phyloP scores from a whole-genome alignment of 2,329 filamentous ascomycete genomes.

The Lecanosticta acicola region DNA sequence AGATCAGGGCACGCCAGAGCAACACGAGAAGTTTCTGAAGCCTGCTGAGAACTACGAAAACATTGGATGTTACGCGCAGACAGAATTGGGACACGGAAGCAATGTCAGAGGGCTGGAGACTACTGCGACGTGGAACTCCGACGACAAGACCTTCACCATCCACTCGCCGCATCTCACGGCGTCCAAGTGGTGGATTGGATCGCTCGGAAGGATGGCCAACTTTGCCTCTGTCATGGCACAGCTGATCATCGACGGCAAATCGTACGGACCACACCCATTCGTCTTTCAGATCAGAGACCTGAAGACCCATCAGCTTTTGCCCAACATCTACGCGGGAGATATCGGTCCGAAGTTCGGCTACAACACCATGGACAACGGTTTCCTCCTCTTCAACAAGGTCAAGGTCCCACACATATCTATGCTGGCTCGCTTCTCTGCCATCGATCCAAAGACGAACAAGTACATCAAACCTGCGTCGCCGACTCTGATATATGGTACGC shows the following conservation, averaged over 20 bases:
- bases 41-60: conserved; percentile 63
- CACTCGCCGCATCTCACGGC: conserved; percentile 69
- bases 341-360: conserved; percentile 77
- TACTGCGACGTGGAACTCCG: conserved; percentile 65
- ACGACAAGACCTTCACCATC: conserved; percentile 68
- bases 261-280: conserved; percentile 70
- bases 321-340: conserved; percentile 68
- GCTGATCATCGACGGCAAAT: conserved; percentile 62
- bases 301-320: conserved; percentile 62
- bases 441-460: conserved; percentile 62
- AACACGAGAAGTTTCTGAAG: conserved; percentile 67
- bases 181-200: conserved; percentile 82
- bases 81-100: conserved; percentile 71
- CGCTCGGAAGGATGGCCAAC: conserved; percentile 68
- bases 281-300: conserved; percentile 68
- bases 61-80: conserved; percentile 77
- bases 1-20: conserved; percentile 67
- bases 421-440: conserved; percentile 63
- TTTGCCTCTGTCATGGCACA: conserved; percentile 76
- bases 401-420: conserved; percentile 70
- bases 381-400: conserved; percentile 69
- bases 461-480: conserved; percentile 63
- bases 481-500: conserved; percentile 65
- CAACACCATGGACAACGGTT: conserved; percentile 65
- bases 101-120: conserved; percentile 71